Conservation (phyloP, 345 rosid genomes). For the Lepidium africanum region DNA sequence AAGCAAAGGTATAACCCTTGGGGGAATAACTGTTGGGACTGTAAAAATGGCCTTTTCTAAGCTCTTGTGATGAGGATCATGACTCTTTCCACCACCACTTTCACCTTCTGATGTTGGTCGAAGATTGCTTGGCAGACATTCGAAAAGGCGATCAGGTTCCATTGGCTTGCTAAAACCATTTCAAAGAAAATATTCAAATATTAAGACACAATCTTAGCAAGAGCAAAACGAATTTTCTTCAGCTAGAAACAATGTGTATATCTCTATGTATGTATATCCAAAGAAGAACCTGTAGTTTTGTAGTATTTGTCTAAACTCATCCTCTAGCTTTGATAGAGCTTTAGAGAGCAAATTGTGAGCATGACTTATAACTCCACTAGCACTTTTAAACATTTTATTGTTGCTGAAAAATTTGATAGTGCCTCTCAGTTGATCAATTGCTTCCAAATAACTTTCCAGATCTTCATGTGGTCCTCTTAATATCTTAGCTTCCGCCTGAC, state of each 20-base stretch:
- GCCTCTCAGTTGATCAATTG: slow-evolving; percentile 77
- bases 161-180: slow-evolving; percentile 69
- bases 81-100: slow-evolving; percentile 35
- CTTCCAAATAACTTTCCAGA: slow-evolving; percentile 81
- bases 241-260: neutral
- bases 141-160: slow-evolving; percentile 82
- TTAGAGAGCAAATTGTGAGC: slow-evolving; percentile 64
- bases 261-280: neutral
- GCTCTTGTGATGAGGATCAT: slow-evolving; percentile 45
- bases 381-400: slow-evolving; percentile 52
- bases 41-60: slow-evolving; percentile 56
- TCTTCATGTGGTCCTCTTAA: slow-evolving; percentile 97
- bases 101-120: slow-evolving; percentile 54
- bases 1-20: slow-evolving; percentile 75
- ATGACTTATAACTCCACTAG: slow-evolving; percentile 57
- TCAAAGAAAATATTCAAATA: neutral
- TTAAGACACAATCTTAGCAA: neutral
- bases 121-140: slow-evolving; percentile 73
- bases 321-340: slow-evolving; percentile 84
- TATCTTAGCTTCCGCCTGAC: slow-evolving; percentile 89
- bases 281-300: slow-evolving; percentile 66
- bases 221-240: neutral
- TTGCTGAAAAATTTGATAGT: slow-evolving; percentile 60
- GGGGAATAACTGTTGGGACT: slow-evolving; percentile 77
- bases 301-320: slow-evolving; percentile 74